Conservation (phyloP, 306 rosid species). For the Amphicarpaea edgeworthii region DNA sequence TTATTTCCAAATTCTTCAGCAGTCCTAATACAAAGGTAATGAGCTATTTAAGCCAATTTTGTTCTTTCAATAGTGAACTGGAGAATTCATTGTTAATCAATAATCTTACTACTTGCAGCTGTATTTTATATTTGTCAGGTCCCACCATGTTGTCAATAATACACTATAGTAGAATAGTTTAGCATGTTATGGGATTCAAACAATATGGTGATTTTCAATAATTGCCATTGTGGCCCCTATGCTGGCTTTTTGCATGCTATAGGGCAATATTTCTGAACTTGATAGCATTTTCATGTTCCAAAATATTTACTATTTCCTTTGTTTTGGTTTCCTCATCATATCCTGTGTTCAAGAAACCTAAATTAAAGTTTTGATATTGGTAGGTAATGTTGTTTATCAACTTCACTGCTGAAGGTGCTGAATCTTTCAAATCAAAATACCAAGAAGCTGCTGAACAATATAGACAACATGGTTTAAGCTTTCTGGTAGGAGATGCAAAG, state of each 20-base stretch:
- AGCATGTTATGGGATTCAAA: too few relatives aligned
- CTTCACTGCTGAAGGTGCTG: slow-evolving; percentile 67
- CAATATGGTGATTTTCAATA: too few relatives aligned
- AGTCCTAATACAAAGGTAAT: slow-evolving; percentile 68
- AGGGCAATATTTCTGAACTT: too few relatives aligned
- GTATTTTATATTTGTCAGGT: slow-evolving; percentile 21
- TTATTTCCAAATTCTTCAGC: slow-evolving; percentile 71
- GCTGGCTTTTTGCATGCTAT: too few relatives aligned
- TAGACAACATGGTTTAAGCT: slow-evolving; percentile 69
- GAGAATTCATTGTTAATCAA: not conserved
- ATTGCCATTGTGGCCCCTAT: too few relatives aligned
- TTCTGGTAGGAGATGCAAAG: slow-evolving; percentile 79
- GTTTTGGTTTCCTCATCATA: not conserved
- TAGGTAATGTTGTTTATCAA: slow-evolving; percentile 90
- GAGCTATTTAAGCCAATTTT: slow-evolving; percentile 3
- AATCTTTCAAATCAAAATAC: slow-evolving; percentile 67
- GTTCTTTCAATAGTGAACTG: not conserved
- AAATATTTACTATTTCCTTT: not conserved
- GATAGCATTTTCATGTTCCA: not conserved
- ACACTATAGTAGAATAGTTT: not conserved
- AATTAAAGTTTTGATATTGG: slow-evolving; percentile 39
- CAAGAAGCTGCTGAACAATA: slow-evolving; percentile 75
- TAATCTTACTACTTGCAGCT: not conserved
- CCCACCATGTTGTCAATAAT: not conserved
- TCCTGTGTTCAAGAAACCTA: slow-evolving; percentile 26